Percentiles rank a stretch among this genome's conserved stretches.
Evolutionary conservation across 768 basidiomycete genomes (phyloP).

Genomic region (Mycena amicta): DNA sequence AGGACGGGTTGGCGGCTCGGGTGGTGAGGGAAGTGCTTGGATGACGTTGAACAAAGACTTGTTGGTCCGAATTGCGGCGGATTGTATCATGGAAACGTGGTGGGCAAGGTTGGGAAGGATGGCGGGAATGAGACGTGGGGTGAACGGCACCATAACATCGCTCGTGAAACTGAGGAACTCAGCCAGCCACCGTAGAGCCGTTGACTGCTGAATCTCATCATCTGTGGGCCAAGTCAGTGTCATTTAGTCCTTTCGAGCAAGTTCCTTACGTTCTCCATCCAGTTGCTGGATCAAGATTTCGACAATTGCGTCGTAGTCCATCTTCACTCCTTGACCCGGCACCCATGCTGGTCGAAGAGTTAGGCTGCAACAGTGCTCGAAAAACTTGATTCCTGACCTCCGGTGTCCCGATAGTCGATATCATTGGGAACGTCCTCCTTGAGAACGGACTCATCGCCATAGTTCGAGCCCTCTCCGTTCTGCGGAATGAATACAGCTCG

Average conservation of each 20-base stretch:
- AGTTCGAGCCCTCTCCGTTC: slow-evolving; percentile 44
- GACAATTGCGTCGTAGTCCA: slow-evolving; percentile 90
- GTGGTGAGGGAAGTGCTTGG: slow-evolving; percentile 77
- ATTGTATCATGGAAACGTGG: slow-evolving; percentile 85
- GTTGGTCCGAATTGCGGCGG: slow-evolving; percentile 85
- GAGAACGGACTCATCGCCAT: slow-evolving; percentile 42
- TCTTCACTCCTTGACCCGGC: slow-evolving; percentile 90
- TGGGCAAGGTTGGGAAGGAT: slow-evolving; percentile 95
- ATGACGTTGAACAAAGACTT: slow-evolving; percentile 83
- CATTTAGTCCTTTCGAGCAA: background rate
- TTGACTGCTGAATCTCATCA: slow-evolving; percentile 93
- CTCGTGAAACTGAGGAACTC: slow-evolving; percentile 87
- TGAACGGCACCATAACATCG: slow-evolving; percentile 93
- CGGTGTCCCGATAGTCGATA: slow-evolving; percentile 60
- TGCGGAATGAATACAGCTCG: slow-evolving; percentile 59
- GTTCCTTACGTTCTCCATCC: slow-evolving; percentile 72
- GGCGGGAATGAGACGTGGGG: slow-evolving; percentile 88
- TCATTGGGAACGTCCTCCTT: slow-evolving; percentile 52
- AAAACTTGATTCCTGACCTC: too few relatives aligned
- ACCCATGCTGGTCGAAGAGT: slow-evolving; percentile 65
- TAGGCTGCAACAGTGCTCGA: too few relatives aligned
- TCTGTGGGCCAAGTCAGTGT: too few relatives aligned
- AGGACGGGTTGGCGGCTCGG: slow-evolving; percentile 44
- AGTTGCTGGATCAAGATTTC: slow-evolving; percentile 91
- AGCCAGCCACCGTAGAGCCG: slow-evolving; percentile 90